Evolutionary conservation across 371 early-diverging fungal species (phyloP), one percentile per base, ranked within the genome.

Genomic region (Nematocida displodere): DNA sequence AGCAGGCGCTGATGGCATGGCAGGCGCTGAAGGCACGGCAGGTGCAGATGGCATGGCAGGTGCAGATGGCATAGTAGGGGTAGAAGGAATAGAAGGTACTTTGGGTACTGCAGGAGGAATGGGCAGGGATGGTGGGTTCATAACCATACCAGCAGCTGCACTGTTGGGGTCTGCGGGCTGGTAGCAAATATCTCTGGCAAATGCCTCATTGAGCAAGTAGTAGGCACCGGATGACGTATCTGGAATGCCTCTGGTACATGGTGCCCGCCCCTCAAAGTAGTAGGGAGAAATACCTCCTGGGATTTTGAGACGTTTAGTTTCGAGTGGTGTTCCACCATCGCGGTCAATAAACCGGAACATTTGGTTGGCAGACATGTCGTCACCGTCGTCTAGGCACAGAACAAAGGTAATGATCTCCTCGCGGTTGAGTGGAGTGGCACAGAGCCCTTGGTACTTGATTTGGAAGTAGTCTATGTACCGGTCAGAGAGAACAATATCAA

Each of bases 211-310:
- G 26, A 71, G 26, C 26, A 71, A 49, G 5, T 59, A 22, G 44
- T 44, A 71, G 26, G 44, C 11, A 1, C 75, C 75, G 20, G 58
- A 59, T 5, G 42, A 20, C 0, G 22, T 34, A 31, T 71, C 75
- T 61, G 75, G 75, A 58, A 50, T 44, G 36, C 11, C 20, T 29
- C 62, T 8, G 15, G 62, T 46, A 44, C 56, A 58, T 17, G 75
- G 75, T 0, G 75, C 75, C 1, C 42, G 39, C 1, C 59, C 75
- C 22, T 33, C 28, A 8, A 71, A 71, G 53, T 71, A 71, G 47
- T 59, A 46, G 39, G 56, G 40, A 13, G 52, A 47, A 22, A 71
- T 71, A 39, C 59, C 66, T 24, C 54, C 54, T 7, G 22, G 24
- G 39, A 65, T 1, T n/a, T n/a, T n/a, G n/a, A n/a, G n/a, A n/a